These are phyloP conservation scores for Clonostachys chloroleuca DNA, from an alignment of 2,329 filamentous ascomycete genomes.

Conservation along the genomic window DNA sequence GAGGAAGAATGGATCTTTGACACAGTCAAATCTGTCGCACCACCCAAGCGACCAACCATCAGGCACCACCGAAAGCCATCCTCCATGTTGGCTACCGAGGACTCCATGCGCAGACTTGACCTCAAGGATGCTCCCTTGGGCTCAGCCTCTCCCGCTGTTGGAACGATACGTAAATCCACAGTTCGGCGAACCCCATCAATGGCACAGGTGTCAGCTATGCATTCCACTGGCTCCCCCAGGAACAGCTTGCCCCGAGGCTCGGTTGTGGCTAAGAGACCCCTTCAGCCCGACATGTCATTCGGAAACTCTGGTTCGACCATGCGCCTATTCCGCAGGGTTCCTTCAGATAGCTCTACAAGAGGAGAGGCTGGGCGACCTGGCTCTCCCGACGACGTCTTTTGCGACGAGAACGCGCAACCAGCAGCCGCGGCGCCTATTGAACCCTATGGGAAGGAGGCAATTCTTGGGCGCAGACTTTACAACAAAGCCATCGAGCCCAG, in stretches of 20 bases:
- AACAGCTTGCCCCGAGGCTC: slow-evolving; percentile 23
- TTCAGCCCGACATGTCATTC: slow-evolving; percentile 88
- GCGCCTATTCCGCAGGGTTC: slow-evolving; percentile 82
- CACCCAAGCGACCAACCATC: slow-evolving; percentile 47
- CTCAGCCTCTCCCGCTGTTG: slow-evolving; percentile 44
- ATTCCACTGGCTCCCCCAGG: slow-evolving; percentile 35
- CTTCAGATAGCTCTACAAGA: slow-evolving; percentile 59
- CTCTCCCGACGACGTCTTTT: slow-evolving; percentile 34
- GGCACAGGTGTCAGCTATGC: slow-evolving; percentile 22
- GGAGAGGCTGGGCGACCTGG: slow-evolving; percentile 27
- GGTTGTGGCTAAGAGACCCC: slow-evolving; percentile 63
- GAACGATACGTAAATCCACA: slow-evolving; percentile 59
- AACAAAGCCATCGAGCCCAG: slow-evolving; percentile 76
- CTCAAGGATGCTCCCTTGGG: slow-evolving; percentile 57
- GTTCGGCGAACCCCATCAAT: slow-evolving; percentile 41
- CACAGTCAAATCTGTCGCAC: slow-evolving; percentile 71
- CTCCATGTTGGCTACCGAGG: slow-evolving; percentile 53
- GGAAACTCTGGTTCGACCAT: slow-evolving; percentile 92
- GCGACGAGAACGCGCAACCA: slow-evolving; percentile 63
- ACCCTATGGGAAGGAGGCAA: slow-evolving; percentile 71
- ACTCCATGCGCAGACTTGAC: slow-evolving; percentile 55
- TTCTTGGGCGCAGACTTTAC: slow-evolving; percentile 78
- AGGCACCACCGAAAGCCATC: slow-evolving; percentile 48
- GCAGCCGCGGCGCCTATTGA: slow-evolving; percentile 39
- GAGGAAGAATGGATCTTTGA: slow-evolving; percentile 95